Conservation (phyloP, 2,329 filamentous ascomycete species). For the Fusarium hostae region DNA sequence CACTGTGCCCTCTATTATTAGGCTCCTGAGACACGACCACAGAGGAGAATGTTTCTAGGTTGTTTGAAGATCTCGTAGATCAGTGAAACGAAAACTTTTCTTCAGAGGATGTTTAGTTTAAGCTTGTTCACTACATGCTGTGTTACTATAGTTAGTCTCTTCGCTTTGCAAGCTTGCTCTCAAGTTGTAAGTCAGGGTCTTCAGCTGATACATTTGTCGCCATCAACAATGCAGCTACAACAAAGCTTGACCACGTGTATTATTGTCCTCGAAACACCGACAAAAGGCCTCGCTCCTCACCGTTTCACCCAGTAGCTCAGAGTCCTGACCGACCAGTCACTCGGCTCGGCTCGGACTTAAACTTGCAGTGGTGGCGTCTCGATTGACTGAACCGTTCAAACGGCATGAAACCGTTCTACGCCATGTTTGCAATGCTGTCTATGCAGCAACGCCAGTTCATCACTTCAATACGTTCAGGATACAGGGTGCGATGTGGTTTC, state of each 20-base stretch:
- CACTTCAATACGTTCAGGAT: not conserved
- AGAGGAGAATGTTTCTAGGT: not conserved
- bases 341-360: slow-evolving; percentile 27
- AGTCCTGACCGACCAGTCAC: slow-evolving; percentile 17
- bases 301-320: not conserved
- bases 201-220: not conserved
- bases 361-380: not conserved
- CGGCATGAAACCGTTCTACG: not conserved
- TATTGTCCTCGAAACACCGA: not conserved
- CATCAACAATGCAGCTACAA: not conserved
- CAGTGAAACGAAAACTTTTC: not conserved
- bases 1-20: not conserved
- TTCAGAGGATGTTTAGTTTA: not conserved
- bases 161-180: not conserved
- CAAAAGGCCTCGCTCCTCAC: not conserved
- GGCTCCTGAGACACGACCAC: not conserved
- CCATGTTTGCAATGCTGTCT: not conserved
- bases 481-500: not conserved
- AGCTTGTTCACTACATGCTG: not conserved
- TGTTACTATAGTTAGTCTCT: not conserved
- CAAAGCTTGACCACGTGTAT: slow-evolving; percentile 1
- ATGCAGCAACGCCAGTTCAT: not conserved
- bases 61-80: slow-evolving; percentile 13
- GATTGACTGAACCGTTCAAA: not conserved
- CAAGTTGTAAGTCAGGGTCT: not conserved